Conservation (phyloP, 805 yeast species). For the Pichia cephalocereana region DNA sequence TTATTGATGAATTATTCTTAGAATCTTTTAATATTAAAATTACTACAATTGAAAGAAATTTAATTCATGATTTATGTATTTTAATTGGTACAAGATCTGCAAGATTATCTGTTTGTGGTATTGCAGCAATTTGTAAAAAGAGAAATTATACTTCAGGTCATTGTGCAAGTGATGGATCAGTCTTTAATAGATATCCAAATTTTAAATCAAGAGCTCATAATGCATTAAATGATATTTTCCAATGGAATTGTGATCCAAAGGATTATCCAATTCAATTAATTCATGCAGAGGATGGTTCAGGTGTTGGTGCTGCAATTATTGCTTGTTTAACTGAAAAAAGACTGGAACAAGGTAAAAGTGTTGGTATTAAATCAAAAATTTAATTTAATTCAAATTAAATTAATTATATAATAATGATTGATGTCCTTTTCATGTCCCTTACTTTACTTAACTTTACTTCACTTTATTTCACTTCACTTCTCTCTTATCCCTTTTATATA, state of each 20-base stretch:
- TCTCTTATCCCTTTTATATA: no score
- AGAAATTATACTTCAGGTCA: constrained; percentile 68
- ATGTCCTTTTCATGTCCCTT: no score
- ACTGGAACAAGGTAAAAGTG: constrained; percentile 52
- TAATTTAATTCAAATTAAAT: no score
- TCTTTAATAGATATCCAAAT: constrained; percentile 86
- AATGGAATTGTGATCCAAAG: constrained; percentile 40
- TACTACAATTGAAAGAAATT: constrained; percentile 67
- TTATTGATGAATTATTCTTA: constrained; percentile 59
- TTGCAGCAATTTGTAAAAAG: constrained; percentile 88
- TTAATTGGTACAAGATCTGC: constrained; percentile 89
- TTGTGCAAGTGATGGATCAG: constrained; percentile 97
- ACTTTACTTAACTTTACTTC: no score
- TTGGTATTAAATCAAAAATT: constrained; percentile 10
- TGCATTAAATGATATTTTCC: constrained; percentile 83
- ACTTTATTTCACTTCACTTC: no score
- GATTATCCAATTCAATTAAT: constrained; percentile 21
- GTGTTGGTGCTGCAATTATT: constrained; percentile 97
- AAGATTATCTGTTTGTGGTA: constrained; percentile 87
- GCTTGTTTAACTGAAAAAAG: constrained; percentile 90
- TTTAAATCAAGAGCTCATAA: constrained; percentile 84
- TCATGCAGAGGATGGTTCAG: constrained; percentile 80
- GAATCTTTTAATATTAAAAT: constrained; percentile 52
- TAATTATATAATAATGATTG: no score
- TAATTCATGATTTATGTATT: constrained; percentile 76